Evolutionary conservation across 2,329 filamentous ascomycete species (phyloP).

Genomic region (Lachnum nothofagi): DNA sequence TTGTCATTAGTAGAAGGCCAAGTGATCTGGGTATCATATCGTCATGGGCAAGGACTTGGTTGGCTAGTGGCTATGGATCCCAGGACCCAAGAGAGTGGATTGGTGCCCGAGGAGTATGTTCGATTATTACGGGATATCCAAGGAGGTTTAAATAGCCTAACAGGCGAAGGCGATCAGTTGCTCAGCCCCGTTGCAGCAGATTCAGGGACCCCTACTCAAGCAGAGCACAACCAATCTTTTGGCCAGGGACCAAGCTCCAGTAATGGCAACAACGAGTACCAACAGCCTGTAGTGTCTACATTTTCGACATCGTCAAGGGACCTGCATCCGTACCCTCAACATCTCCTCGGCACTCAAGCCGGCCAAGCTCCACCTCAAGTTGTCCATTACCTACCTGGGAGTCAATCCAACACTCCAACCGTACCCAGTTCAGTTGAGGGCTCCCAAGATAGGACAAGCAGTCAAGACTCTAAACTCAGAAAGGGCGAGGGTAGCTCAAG

Average conservation of each 20-base stretch:
- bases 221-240: slow-evolving; percentile 46
- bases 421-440: slow-evolving; percentile 28
- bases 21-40: slow-evolving; percentile 92
- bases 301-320: slow-evolving; percentile 69
- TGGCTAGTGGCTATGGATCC: slow-evolving; percentile 97
- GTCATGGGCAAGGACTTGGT: slow-evolving; percentile 73
- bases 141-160: slow-evolving; percentile 73
- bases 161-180: slow-evolving; percentile 51
- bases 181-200: slow-evolving; percentile 49
- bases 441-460: slow-evolving; percentile 22
- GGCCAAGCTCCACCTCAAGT: slow-evolving; percentile 62
- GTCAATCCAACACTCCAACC: slow-evolving; percentile 61
- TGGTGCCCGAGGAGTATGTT: slow-evolving; percentile 96
- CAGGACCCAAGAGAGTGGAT: slow-evolving; percentile 84
- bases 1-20: slow-evolving; percentile 88
- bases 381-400: slow-evolving; percentile 64
- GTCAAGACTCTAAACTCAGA: slow-evolving; percentile 22
- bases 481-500: slow-evolving; percentile 24
- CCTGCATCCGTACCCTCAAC: slow-evolving; percentile 62
- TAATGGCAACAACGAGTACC: slow-evolving; percentile 55
- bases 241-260: slow-evolving; percentile 43
- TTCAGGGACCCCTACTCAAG: slow-evolving; percentile 56
- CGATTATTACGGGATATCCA: slow-evolving; percentile 88
- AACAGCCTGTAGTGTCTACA: slow-evolving; percentile 62
- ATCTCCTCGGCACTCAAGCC: slow-evolving; percentile 56